Evolutionary conservation across 2,329 filamentous ascomycete genomes (phyloP), one percentile per base, ranked within the genome.

Genomic region (Alternaria sp.): DNA sequence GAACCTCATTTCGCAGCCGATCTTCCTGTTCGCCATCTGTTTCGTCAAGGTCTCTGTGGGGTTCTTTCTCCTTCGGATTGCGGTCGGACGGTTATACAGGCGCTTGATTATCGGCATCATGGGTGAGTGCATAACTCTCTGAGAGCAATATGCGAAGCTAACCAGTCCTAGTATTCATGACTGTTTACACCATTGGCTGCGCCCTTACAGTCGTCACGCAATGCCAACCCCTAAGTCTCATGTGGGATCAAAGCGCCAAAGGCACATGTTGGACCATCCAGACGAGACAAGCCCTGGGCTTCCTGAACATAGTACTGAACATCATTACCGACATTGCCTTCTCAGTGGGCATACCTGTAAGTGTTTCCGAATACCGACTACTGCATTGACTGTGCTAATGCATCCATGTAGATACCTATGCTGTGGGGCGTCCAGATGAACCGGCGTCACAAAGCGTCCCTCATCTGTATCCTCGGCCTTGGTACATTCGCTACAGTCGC

Each of bases 41-140:
- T 67, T 83, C 4, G 80, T 85, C 65, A 86, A 86, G 68, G 73
- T 85, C 10, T 85, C 84, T 0, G 79, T 85, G 30, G 82, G 81
- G 7, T 80, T 83, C 46, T 85, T 85, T 67, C 74, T 86, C 19
- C 77, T 85, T 40, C 78, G 84, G 32, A 73, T 85, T 26, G 81
- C 82, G 15, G 75, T 79, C 19, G 70, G 73, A 12, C 77, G 76
- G 43, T 74, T 74, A 6, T 84, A 83, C 71, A 79, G 79, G 44
- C 72, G 73, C 15, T 78, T 82, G 49, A 79, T 86, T 21, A 81
- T 80, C 63, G 73, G 71, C 3, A 75, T 82, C n/a, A 83, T 86
- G 69, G 73, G 82, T 83, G 67, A 70, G 81, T 52, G 13, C 17
- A 43, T 28, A 54, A 26, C 1, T 44, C 6, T 7, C 4, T 30